Evolutionary conservation across 306 rosid genomes (phyloP), one percentile per base, ranked within the genome.

Genomic region (Parietaria judaica): DNA sequence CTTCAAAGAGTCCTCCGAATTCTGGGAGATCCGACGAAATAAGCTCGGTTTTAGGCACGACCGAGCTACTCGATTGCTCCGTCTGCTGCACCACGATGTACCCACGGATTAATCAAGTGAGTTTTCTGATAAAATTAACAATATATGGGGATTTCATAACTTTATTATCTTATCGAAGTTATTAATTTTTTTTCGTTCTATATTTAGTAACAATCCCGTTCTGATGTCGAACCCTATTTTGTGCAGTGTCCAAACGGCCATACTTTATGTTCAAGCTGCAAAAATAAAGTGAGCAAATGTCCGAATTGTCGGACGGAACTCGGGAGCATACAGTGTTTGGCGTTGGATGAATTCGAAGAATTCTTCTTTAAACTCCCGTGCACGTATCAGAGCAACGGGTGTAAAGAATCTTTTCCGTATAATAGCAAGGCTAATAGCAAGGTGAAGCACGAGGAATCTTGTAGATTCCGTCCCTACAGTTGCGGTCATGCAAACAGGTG

Each of bases 401-500:
- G 99, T 76, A 81, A 76, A 64, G 95, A 84, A 66, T 80, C 84
- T 67, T 92, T 84, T 46, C 84, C 95, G 6, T 88, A 84, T 79
- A 86, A 82, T 67, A 71, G 85, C 65, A 41, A 41, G 45, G 85
- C 81, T 23, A 23, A 23, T 23, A 46, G 50, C 50, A 92, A 86
- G 79, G 85, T 82, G 37, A 88, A 86, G 65, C 99, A 88, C 35
- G 96, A 88, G 76, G 85, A 82, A 74, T 79, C 72, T 70, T 92
- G 99, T 60, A 79, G 73, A 60, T 86, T 80, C 70, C 88, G 99
- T 39, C 94, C 96, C 53, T 92, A 84, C 77, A 81, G 66, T 54
- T 92, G 99, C 65, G 96, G 96, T 36, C 88, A 88, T 66, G 94
- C 99, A 15, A 95, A 96, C 4, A 88, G 88, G 73, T 88, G 99